phyloP scores from a whole-genome alignment of 2,329 filamentous ascomycete genomes.

The Sclerotinia sclerotiorum region DNA sequence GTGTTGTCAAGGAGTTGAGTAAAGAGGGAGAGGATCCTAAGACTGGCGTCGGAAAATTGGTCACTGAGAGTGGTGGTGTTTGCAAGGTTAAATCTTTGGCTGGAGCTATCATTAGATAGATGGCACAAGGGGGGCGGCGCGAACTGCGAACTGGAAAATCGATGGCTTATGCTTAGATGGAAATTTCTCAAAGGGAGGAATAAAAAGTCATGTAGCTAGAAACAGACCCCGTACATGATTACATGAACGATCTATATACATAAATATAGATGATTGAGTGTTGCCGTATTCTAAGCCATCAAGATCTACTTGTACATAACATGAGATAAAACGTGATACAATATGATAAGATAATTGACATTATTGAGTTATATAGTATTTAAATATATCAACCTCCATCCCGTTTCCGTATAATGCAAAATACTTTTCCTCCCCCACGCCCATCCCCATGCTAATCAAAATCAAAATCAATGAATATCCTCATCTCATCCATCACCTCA shows the following conservation, averaged over 20 bases:
- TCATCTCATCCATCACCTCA: neutral
- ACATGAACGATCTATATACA: neutral
- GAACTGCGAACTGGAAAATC: neutral
- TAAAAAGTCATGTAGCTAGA: neutral
- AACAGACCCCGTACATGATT: neutral
- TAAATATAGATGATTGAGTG: constrained; percentile 2
- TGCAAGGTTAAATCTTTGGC: constrained; percentile 83
- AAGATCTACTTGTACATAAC: neutral
- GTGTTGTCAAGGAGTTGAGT: constrained; percentile 71
- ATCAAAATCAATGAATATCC: neutral
- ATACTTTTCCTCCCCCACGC: neutral
- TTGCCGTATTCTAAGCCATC: neutral
- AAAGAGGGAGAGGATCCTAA: constrained; percentile 59
- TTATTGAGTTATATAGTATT: neutral
- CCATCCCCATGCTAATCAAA: neutral
- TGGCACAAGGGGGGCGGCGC: neutral
- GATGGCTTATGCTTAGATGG: neutral
- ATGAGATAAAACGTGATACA: too few species aligned
- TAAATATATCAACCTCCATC: neutral
- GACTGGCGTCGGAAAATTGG: constrained; percentile 58
- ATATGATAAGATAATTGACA: neutral
- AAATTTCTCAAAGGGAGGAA: neutral
- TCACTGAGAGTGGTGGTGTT: constrained; percentile 73
- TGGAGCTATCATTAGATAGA: constrained; percentile 77
- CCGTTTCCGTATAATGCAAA: neutral